Evolutionary conservation across 2,329 filamentous ascomycete species (phyloP).

Genomic region (Epichloe elymi): DNA sequence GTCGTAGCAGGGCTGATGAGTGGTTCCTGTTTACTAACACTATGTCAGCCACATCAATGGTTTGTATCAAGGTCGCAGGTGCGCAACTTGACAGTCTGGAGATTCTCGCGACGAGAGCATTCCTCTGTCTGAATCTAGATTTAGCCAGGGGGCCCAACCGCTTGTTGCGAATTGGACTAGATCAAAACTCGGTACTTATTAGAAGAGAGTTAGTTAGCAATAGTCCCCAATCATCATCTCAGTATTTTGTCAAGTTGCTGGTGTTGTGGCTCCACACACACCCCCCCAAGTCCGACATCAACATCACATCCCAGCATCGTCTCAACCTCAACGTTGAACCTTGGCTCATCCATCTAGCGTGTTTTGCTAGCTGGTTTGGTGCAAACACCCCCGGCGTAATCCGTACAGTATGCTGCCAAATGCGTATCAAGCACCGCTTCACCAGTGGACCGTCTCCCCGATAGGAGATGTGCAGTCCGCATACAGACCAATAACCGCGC

Average conservation of each 20-base stretch:
- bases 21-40: not conserved
- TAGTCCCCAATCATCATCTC: not conserved
- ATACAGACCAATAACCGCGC: not conserved
- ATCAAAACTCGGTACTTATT: not conserved
- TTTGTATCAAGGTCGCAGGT: not conserved
- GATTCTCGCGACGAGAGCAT: too few relatives aligned
- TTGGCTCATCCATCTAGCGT: not conserved
- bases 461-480: not conserved
- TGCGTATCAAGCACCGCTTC: not conserved
- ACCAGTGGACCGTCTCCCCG: not conserved
- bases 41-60: not conserved
- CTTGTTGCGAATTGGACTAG: not conserved
- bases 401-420: not conserved
- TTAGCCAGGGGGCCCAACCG: too few relatives aligned
- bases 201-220: not conserved
- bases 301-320: not conserved
- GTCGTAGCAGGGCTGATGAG: not conserved
- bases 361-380: not conserved
- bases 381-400: not conserved
- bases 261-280: constrained; percentile 1
- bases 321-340: not conserved
- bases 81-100: too few relatives aligned
- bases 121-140: too few relatives aligned
- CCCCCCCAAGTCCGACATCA: not conserved
- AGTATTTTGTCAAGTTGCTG: not conserved